Conservation (phyloP, 2,329 filamentous ascomycete genomes). For the Trichoderma hamatum region DNA sequence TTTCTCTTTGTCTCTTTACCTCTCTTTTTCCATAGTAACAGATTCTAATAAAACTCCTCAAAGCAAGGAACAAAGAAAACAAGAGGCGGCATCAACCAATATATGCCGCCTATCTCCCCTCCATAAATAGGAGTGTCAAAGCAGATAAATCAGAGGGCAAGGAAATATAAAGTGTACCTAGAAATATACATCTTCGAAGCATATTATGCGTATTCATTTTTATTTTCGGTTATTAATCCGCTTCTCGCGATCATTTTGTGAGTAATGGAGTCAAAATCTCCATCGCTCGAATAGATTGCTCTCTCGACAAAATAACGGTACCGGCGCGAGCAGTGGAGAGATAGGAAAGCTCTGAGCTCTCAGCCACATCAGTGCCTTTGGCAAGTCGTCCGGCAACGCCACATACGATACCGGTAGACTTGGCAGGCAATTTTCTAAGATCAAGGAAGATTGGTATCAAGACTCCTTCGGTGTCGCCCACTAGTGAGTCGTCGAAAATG, state of each 20-base stretch:
- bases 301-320: constrained; percentile 80
- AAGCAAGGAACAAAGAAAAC: not conserved
- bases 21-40: not conserved
- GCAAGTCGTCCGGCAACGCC: constrained; percentile 85
- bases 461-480: constrained; percentile 72
- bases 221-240: not conserved
- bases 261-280: constrained; percentile 64
- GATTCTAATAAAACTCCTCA: not conserved
- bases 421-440: constrained; percentile 75
- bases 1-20: not conserved
- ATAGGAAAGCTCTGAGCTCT: constrained; percentile 80
- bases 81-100: not conserved
- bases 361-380: constrained; percentile 63
- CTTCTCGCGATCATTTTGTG: constrained; percentile 37
- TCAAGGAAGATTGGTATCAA: constrained; percentile 89
- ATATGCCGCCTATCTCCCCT: not conserved
- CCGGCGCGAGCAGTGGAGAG: constrained; percentile 86
- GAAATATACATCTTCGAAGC: not conserved
- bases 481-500: constrained; percentile 71
- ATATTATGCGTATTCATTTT: not conserved
- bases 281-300: constrained; percentile 74
- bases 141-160: not conserved
- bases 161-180: not conserved
- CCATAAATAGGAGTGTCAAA: not conserved
- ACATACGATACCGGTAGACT: constrained; percentile 93